Base-by-base conservation (phyloP, 139 green algal genomes). In the Micractinium sp. region DNA sequence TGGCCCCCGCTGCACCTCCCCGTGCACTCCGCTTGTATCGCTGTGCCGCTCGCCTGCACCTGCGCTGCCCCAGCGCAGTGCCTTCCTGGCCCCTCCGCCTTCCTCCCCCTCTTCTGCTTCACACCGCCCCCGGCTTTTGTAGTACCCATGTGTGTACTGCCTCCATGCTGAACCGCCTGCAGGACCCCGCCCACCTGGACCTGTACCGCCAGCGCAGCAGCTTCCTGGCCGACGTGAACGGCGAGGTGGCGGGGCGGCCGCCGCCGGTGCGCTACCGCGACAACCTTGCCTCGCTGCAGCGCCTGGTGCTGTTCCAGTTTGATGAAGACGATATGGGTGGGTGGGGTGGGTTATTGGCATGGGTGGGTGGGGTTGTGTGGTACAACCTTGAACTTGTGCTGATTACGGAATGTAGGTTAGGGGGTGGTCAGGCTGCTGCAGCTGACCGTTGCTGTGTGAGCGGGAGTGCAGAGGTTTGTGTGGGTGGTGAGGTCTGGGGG, bases 211-310 rank as follows among this genome's bases (percentile, higher is more conserved):
- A 67, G 1, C 38, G 89, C 87, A 96, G 94, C 89, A 74, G 86
- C 66, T 98, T 98, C 89, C 90, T 98, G 66, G 91, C 96, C 1
- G 95, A 98, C 93, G 95, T 98, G 91, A 99, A 99, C 92, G 98
- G 98, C 85, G 96, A 99, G 75, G 75, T 74, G 53, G 41, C 78
- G 19, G 78, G 41, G 27, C 78, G 78, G 78, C 36, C 36, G 36
- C 33, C 27, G 63, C 25, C 35, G 36, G 31, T 5, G 27, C 82
- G n/a, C 38, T 98, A 99, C 88, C 90, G 86, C 12, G 87, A 91
- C 25, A 98, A 98, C 90, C 89, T 99, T 63, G 90, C 91, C 1
- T 89, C 89, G 15, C 91, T 99, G 88, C 86, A 96, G 25, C 90
- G 91, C 19, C 88, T 99, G 31, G 94, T 98, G 76, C 90, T 98